A percentile compares a stretch with the other conserved stretches of the same genome.
These are phyloP conservation scores for Diutina pseudorugosa DNA, from an alignment of 1,139 yeast species.

Conservation along the genomic window DNA sequence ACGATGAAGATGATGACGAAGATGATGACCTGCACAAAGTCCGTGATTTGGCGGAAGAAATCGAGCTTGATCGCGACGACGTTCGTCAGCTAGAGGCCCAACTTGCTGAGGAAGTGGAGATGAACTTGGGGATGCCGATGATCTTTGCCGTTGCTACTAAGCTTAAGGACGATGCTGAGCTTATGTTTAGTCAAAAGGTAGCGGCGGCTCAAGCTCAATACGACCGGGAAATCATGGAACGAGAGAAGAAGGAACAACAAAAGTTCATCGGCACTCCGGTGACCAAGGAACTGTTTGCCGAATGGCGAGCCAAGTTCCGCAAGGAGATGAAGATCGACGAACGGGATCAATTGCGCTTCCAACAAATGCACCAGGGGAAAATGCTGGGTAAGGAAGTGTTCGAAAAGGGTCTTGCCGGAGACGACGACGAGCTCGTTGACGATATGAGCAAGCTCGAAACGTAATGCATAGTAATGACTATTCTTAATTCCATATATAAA, in stretches of 20 bases:
- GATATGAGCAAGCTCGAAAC: conserved; percentile 11
- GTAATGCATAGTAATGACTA: not conserved
- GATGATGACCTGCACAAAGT: conserved; percentile 16
- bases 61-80: conserved; percentile 39
- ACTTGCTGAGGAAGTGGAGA: conserved; percentile 52
- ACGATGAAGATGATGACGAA: conserved; percentile 18
- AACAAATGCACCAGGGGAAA: conserved; percentile 57
- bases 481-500: not conserved
- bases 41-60: conserved; percentile 43
- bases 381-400: conserved; percentile 82
- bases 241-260: conserved; percentile 58
- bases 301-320: conserved; percentile 62
- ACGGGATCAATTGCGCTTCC: conserved; percentile 38
- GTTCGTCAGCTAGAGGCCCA: conserved; percentile 24
- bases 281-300: conserved; percentile 54
- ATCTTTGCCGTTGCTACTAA: conserved; percentile 67
- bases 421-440: conserved; percentile 27
- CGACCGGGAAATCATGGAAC: conserved; percentile 44
- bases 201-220: conserved; percentile 42
- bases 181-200: conserved; percentile 44
- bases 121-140: conserved; percentile 79
- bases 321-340: conserved; percentile 43
- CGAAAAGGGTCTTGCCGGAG: conserved; percentile 74
- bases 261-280: conserved; percentile 75
- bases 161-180: conserved; percentile 73